These are phyloP conservation scores for Albizia julibrissin DNA, from an alignment of 306 rosid species.

Conservation along the genomic window DNA sequence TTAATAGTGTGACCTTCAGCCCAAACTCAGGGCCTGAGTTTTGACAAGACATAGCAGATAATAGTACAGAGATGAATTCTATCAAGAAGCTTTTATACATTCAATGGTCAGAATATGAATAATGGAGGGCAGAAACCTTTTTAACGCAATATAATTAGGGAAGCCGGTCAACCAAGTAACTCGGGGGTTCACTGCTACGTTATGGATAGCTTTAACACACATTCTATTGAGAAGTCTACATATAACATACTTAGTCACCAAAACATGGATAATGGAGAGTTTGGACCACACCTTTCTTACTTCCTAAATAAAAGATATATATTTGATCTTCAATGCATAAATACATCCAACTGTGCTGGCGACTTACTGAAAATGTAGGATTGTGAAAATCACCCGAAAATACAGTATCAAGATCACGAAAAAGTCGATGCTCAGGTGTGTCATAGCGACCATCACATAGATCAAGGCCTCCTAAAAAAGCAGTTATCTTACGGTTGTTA, in stretches of 20 bases:
- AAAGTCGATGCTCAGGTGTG: slow-evolving; percentile 92
- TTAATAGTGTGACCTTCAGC: slow-evolving; percentile 19
- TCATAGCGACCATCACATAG: slow-evolving; percentile 98
- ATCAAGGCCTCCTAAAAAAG: slow-evolving; percentile 95
- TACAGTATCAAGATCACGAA: slow-evolving; percentile 67
- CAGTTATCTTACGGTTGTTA: slow-evolving; percentile 77
- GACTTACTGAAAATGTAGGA: slow-evolving; percentile 85
- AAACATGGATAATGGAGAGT: slow-evolving; percentile 5
- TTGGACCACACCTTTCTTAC: not conserved
- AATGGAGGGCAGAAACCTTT: not conserved
- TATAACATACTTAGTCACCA: not conserved
- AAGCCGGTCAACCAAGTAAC: not conserved
- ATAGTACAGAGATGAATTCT: slow-evolving; percentile 13
- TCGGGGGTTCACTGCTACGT: not conserved
- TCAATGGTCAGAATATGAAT: slow-evolving; percentile 5
- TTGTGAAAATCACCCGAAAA: slow-evolving; percentile 76
- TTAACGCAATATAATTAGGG: not conserved
- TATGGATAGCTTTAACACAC: slow-evolving; percentile 17
- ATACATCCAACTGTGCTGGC: slow-evolving; percentile 17
- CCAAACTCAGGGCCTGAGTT: slow-evolving; percentile 9
- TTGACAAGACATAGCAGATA: slow-evolving; percentile 4
- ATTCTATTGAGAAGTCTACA: slow-evolving; percentile 10
- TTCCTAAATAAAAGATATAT: slow-evolving; percentile 24
- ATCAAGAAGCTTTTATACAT: slow-evolving; percentile 15
- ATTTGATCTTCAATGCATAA: slow-evolving; percentile 11